Percentiles rank a stretch among this genome's conserved stretches.
Conservation (phyloP, 495 filamentous ascomycete species). For the Emericellopsis terricola region DNA sequence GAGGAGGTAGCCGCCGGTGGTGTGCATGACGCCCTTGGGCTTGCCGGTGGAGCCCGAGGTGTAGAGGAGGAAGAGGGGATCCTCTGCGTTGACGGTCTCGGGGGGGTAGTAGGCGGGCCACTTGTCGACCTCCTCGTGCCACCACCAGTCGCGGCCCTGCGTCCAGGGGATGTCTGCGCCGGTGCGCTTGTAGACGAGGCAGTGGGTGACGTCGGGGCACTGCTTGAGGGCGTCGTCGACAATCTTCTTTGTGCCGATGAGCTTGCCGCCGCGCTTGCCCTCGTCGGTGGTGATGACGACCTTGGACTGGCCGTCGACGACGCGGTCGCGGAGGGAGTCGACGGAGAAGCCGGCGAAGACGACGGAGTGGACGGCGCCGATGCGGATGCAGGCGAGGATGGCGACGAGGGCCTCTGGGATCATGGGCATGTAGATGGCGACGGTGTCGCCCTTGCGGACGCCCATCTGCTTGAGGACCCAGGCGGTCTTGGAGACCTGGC, state of each 20-base stretch:
- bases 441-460: constrained; percentile 93
- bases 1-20: constrained; percentile 82
- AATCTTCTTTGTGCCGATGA: constrained; percentile 98
- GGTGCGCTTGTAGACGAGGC: constrained; percentile 88
- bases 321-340: constrained; percentile 90
- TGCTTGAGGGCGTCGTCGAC: constrained; percentile 96
- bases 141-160: constrained; percentile 80
- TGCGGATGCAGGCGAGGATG: constrained; percentile 78
- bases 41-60: constrained; percentile 96
- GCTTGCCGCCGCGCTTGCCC: constrained; percentile 92
- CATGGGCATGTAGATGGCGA: constrained; percentile 97
- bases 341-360: constrained; percentile 98
- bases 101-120: constrained; percentile 82
- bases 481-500: constrained; percentile 75
- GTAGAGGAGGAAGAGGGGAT: constrained; percentile 94
- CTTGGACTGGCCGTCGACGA: constrained; percentile 73
- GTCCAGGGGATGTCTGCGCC: constrained; percentile 88
- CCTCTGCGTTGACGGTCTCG: constrained; percentile 76
- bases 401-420: constrained; percentile 89
- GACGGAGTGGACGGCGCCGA: constrained; percentile 94
- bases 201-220: constrained; percentile 75
- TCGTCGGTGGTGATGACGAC: constrained; percentile 95
- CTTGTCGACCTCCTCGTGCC: constrained; percentile 95
- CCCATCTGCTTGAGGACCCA: constrained; percentile 84
- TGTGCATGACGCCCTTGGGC: constrained; percentile 98